These are phyloP conservation scores for Hydrangea macrophylla DNA, from an alignment of 148 eudicot genomes.

Conservation along the genomic window DNA sequence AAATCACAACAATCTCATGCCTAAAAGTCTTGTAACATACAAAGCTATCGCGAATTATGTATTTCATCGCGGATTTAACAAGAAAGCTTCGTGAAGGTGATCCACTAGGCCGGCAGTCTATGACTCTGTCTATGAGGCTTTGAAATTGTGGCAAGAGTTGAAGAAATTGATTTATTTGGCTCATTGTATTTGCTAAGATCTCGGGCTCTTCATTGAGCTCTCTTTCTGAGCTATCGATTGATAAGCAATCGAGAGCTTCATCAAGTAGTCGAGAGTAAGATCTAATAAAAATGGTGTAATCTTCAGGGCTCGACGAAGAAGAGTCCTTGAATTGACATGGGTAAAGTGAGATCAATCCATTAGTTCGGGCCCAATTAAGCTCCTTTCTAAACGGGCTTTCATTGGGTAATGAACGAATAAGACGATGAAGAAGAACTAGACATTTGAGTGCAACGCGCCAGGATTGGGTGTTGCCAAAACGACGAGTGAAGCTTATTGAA, in stretches of 20 bases:
- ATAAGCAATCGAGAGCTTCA: slow-evolving; percentile 25
- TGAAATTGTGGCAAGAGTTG: too few species aligned
- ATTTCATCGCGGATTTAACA: too few species aligned
- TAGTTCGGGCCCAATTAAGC: slow-evolving; percentile 30
- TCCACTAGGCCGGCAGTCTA: too few species aligned
- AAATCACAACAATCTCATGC: too few species aligned
- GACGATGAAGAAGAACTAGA: slow-evolving; percentile 42
- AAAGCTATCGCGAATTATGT: too few species aligned
- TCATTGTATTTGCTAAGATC: too few species aligned
- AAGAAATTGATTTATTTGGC: too few species aligned
- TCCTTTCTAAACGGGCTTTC: slow-evolving; percentile 20
- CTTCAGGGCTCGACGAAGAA: slow-evolving; percentile 32
- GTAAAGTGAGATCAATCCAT: slow-evolving; percentile 22
- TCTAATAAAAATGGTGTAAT: slow-evolving; percentile 30
- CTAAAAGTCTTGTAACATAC: too few species aligned
- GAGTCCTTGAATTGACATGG: slow-evolving; percentile 35
- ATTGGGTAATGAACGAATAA: slow-evolving; percentile 23
- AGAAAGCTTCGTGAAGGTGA: too few species aligned
- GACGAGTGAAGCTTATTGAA: slow-evolving; percentile 21
- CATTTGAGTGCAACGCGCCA: slow-evolving; percentile 50
- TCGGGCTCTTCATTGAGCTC: background rate
- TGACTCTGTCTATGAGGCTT: too few species aligned
- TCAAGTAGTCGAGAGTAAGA: slow-evolving; percentile 39
- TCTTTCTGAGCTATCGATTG: background rate
- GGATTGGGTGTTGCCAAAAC: slow-evolving; percentile 32